These are phyloP conservation scores for Microdochium paspali DNA, from an alignment of 2,329 filamentous ascomycete species.

Conservation along the genomic window DNA sequence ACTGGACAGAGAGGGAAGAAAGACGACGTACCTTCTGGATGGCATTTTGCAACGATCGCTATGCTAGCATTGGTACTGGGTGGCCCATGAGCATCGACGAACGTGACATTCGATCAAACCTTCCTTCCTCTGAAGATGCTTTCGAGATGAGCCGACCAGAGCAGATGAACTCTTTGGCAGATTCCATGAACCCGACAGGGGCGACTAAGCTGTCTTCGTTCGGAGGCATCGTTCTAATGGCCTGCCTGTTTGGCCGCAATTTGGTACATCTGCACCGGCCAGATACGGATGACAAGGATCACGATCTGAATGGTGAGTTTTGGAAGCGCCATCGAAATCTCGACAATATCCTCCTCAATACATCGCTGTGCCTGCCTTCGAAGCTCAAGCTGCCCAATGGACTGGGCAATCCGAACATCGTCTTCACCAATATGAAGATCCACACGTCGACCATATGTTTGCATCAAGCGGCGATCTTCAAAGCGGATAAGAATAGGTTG, in stretches of 20 bases:
- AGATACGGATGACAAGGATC: constrained; percentile 68
- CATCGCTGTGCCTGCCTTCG: constrained; percentile 70
- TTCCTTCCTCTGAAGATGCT: constrained; percentile 77
- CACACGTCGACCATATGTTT: constrained; percentile 94
- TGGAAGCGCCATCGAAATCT: constrained; percentile 88
- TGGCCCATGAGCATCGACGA: constrained; percentile 97
- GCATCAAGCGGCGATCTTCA: constrained; percentile 98
- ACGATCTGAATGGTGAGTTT: constrained; percentile 85
- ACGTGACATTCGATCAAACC: constrained; percentile 75
- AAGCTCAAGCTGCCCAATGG: constrained; percentile 72
- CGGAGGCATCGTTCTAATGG: constrained; percentile 72
- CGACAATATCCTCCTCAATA: constrained; percentile 86
- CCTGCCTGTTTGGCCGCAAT: constrained; percentile 86
- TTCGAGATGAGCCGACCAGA: constrained; percentile 74
- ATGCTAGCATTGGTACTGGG: constrained; percentile 90
- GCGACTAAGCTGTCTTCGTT: constrained; percentile 67
- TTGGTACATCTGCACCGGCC: constrained; percentile 85
- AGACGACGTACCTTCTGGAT: constrained; percentile 91
- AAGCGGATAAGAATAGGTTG: constrained; percentile 81
- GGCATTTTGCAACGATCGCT: constrained; percentile 82
- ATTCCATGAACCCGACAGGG: constrained; percentile 63
- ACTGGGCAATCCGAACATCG: constrained; percentile 69
- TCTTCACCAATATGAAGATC: constrained; percentile 95
- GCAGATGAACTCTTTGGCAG: constrained; percentile 58
- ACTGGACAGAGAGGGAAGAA: constrained; percentile 93